These are phyloP conservation scores for Rhizopus delemar DNA, from an alignment of 371 early-diverging fungal genomes.

Conservation along the genomic window DNA sequence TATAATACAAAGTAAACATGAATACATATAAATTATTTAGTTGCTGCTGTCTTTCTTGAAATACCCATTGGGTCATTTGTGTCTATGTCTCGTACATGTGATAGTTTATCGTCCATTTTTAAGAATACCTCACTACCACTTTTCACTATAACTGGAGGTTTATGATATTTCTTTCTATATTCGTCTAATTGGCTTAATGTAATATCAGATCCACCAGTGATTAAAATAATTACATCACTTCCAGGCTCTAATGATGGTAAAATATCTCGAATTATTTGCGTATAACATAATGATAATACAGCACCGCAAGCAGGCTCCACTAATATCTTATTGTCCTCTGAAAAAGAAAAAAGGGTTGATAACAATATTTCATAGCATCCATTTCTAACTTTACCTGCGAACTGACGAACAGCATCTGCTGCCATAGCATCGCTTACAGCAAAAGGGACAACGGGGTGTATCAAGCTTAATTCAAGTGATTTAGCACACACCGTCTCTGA, in stretches of 20 bases:
- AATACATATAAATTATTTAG: slow-evolving; percentile 1
- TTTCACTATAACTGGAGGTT: slow-evolving; percentile 58
- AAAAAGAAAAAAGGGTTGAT: not conserved
- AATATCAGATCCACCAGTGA: slow-evolving; percentile 65
- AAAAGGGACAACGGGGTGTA: slow-evolving; percentile 63
- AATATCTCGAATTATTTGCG: slow-evolving; percentile 56
- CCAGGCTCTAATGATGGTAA: slow-evolving; percentile 50
- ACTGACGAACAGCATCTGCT: slow-evolving; percentile 53
- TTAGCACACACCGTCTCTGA: slow-evolving; percentile 55
- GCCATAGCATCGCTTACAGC: slow-evolving; percentile 67
- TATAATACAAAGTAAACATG: slow-evolving; percentile 9
- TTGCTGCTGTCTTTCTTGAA: slow-evolving; percentile 14
- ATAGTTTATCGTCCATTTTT: slow-evolving; percentile 51
- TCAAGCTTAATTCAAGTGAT: slow-evolving; percentile 57
- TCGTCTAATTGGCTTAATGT: slow-evolving; percentile 49
- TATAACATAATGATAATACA: slow-evolving; percentile 54
- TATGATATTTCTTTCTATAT: slow-evolving; percentile 51
- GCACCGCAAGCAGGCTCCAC: slow-evolving; percentile 68
- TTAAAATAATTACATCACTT: slow-evolving; percentile 57
- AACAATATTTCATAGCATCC: not conserved
- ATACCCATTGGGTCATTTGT: slow-evolving; percentile 34
- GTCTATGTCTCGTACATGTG: slow-evolving; percentile 35
- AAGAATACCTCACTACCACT: slow-evolving; percentile 61
- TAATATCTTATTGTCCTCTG: slow-evolving; percentile 58
- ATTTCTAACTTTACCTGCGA: slow-evolving; percentile 46